phyloP scores from a whole-genome alignment of 352 stramenopile species.

The Phytophthora palmivora region DNA sequence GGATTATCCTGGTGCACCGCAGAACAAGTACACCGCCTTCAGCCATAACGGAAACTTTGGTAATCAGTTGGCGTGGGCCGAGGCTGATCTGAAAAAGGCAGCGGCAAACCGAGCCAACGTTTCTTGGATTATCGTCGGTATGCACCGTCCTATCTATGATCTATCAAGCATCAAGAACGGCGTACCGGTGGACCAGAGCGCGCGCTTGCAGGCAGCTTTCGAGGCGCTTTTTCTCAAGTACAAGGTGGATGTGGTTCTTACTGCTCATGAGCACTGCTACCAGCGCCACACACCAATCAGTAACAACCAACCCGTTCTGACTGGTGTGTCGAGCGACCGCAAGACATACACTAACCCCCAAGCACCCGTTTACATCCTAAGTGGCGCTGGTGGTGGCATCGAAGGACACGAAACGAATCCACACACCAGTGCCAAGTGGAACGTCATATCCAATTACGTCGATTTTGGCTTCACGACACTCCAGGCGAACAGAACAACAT shows the following conservation, averaged over 20 bases:
- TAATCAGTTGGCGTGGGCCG: slow-evolving; percentile 56
- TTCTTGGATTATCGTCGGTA: slow-evolving; percentile 59
- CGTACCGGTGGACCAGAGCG: slow-evolving; percentile 38
- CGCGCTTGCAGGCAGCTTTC: slow-evolving; percentile 46
- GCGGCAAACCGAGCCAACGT: slow-evolving; percentile 47
- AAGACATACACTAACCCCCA: slow-evolving; percentile 42
- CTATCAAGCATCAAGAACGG: slow-evolving; percentile 11
- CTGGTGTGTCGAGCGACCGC: slow-evolving; percentile 34
- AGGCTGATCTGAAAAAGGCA: slow-evolving; percentile 53
- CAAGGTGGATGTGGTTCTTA: slow-evolving; percentile 45
- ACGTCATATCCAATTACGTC: slow-evolving; percentile 31
- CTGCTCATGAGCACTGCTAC: slow-evolving; percentile 46
- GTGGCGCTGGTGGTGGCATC: slow-evolving; percentile 29
- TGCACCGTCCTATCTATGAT: slow-evolving; percentile 58
- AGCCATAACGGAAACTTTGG: slow-evolving; percentile 52
- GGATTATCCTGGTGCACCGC: slow-evolving; percentile 46
- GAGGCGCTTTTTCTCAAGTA: slow-evolving; percentile 59
- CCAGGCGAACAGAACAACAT: slow-evolving; percentile 23
- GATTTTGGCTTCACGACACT: slow-evolving; percentile 39
- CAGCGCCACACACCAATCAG: slow-evolving; percentile 39
- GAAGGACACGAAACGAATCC: slow-evolving; percentile 34
- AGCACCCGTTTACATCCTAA: slow-evolving; percentile 44
- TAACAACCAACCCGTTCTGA: slow-evolving; percentile 18
- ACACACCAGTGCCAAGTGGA: slow-evolving; percentile 28
- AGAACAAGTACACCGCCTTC: slow-evolving; percentile 45